Base-by-base conservation (phyloP, 305 asterid species). In the Stenogyne calaminthoides region DNA sequence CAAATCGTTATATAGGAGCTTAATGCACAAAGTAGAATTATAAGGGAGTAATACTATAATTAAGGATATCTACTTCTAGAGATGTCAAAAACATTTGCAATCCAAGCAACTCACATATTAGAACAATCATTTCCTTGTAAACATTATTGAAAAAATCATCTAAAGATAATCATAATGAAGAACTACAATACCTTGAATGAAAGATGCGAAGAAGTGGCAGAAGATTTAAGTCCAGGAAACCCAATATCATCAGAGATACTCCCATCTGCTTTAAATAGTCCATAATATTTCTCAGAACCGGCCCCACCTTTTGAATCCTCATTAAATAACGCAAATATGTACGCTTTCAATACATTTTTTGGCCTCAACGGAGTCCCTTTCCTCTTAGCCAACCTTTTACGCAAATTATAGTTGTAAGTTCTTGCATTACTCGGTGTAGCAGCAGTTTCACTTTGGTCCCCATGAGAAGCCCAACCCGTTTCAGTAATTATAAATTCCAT, bases 401-500 rank as follows among this genome's bases (percentile, higher is more conserved):
- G 90, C 70, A 95, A 77, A 82, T 95, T 95, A 75, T 72, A 92
- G 70, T 95, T 75, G 69, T 88, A 95, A 0, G 90, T 95, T 86
- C 91, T 87, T 3, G 99, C 98, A 80, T 95, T 95, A 64, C 62
- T 70, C 1, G 72, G 71, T 0, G 92, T 90, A 9, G 99, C 99
- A 65, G 91, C 96, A 54, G 98, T 87, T 75, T 95, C 99, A 56
- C 61, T 88, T 74, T 86, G 88, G 69, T 84, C 99, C 34, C 99
- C 99, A 64, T 73, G 85, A 73, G 99, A 95, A 72, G 99, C 97
- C 99, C 99, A 95, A 37, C 99, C 99, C 0, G 99, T 95, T 82
- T 95, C 99, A 0, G 99, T 92, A 55, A 95, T 80, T 54, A 95
- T 87, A 66, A 95, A 96, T 75, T 95, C 98, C 97, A 92, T 95